Conservation (phyloP, 169 alveolate genomes). For the Babesia sp. region DNA sequence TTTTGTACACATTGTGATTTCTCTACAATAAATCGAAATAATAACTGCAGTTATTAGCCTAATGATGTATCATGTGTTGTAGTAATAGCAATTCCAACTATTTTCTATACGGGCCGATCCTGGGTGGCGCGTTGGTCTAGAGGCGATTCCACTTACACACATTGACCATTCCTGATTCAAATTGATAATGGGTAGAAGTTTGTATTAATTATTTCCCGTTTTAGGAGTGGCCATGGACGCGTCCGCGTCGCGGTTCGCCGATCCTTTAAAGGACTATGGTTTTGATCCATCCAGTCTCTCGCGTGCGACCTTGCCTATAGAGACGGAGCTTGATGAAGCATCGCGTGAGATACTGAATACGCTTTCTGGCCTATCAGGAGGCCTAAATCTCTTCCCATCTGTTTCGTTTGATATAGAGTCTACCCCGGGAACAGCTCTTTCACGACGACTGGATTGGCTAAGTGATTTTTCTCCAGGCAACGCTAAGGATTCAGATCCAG, state of each 20-base stretch:
- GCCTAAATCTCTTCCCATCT: conserved; percentile 19
- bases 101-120: too few species aligned
- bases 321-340: background rate
- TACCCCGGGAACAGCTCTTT: conserved; percentile 20
- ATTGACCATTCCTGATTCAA: too few species aligned
- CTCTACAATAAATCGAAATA: too few species aligned
- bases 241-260: conserved; percentile 26
- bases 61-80: too few species aligned
- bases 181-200: too few species aligned
- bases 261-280: conserved; percentile 45
- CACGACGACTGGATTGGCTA: conserved; percentile 33
- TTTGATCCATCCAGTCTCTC: conserved; percentile 4
- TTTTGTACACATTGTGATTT: too few species aligned
- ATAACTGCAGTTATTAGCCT: too few species aligned
- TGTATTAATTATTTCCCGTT: background rate
- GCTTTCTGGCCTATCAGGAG: background rate
- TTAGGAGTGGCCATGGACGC: background rate
- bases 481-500: background rate
- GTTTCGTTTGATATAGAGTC: conserved; percentile 10
- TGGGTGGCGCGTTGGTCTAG: too few species aligned
- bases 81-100: too few species aligned
- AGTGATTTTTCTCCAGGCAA: background rate
- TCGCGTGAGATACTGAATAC: background rate
- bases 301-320: background rate
- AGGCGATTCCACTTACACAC: too few species aligned